Evolutionary conservation across 805 yeast species (phyloP), one percentile per base, ranked within the genome.

Genomic region (Metschnikowia rubicola): DNA sequence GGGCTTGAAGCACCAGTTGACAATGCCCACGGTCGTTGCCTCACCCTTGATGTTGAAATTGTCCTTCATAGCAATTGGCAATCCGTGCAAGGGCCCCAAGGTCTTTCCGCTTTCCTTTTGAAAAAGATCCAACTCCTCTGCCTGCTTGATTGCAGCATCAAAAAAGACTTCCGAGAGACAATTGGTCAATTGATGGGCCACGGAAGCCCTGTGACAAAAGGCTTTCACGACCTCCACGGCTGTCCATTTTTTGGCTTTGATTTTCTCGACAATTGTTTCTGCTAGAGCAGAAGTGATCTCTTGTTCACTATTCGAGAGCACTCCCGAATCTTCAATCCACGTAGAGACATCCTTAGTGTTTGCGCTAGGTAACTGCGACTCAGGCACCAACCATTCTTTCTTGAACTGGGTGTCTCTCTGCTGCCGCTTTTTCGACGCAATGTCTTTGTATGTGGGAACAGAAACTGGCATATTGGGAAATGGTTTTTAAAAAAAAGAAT

Each of bases 181-280:
- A 44, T 70, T 68, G 31, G 63, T 58, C 50, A 82, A 62, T 54
- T 81, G 86, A 51, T 80, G 84, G 0, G 82, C 82, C 17, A 79
- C 62, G 3, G 80, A 73, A 3, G 86, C 79, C 38, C 86, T 62
- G 56, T 81, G 81, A 49, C 80, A 74, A 60, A 76, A 82, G 1
- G 86, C 86, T 10, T 61, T 62, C 1, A 78, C 66, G 3, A 81
- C 82, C 38, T 75, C 71, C 1, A 63, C 59, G 1, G 84, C 59
- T 3, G 72, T 62, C 62, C 70, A 67, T 46, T 67, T 41, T 34
- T 35, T 35, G 36, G 37, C 35, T 35, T 59, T 64, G 48, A 73
- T 66, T 30, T 65, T 64, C 4, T 44, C 50, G 8, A 67, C 49
- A 35, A 72, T 55, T 30, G 53, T 52, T 13, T 48, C 40, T 5